Percentiles rank a stretch among this genome's conserved stretches.
Evolutionary conservation across 2,329 filamentous ascomycete genomes (phyloP).

Genomic region (Aspergillus proliferans): DNA sequence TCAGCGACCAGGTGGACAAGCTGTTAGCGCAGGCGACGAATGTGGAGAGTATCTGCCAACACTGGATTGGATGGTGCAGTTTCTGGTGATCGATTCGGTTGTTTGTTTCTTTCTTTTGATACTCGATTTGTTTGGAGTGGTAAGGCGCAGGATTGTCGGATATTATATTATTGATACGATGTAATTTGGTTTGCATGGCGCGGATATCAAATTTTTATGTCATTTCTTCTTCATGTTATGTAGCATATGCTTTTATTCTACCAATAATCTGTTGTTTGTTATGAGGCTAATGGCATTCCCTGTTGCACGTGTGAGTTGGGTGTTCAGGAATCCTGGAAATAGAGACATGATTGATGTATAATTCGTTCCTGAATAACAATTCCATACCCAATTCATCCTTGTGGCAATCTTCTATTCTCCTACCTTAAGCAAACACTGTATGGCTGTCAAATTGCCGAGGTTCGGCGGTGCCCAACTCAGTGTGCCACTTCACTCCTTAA

Average conservation of each 20-base stretch:
- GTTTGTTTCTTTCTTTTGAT: constrained; percentile 2
- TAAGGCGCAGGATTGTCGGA: constrained; percentile 15
- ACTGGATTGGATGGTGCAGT: constrained; percentile 98
- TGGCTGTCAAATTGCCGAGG: neutral
- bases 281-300: neutral
- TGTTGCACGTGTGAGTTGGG: no score
- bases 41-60: constrained; percentile 94
- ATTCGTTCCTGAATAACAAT: no score
- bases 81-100: constrained; percentile 64
- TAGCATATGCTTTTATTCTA: constrained; percentile 1
- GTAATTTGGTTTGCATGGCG: constrained; percentile 20
- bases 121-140: constrained; percentile 12
- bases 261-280: neutral
- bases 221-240: constrained; percentile 3
- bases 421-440: neutral
- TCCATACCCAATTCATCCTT: no score
- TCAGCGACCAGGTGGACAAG: constrained; percentile 87
- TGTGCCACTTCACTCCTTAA: neutral
- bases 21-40: constrained; percentile 93
- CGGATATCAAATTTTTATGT: constrained; percentile 9
- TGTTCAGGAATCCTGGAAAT: no score
- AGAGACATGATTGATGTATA: neutral
- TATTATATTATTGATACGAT: constrained; percentile 20
- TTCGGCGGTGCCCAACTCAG: neutral
- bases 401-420: neutral